Conservation (phyloP, 2,329 filamentous ascomycete genomes). For the Pseudopithomyces maydicus region DNA sequence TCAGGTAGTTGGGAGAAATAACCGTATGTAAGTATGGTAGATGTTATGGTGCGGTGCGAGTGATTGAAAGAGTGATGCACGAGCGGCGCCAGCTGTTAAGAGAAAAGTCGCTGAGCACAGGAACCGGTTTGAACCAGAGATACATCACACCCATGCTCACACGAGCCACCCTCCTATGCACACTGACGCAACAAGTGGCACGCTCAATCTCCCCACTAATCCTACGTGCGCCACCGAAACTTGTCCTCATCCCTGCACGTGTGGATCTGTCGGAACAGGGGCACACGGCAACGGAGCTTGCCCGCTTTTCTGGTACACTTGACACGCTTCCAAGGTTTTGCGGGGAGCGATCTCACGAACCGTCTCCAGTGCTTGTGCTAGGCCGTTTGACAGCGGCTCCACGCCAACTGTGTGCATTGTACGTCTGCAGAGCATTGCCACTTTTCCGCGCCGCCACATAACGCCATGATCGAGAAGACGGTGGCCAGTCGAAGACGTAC, state of each 20-base stretch:
- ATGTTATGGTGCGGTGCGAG: constrained; percentile 21
- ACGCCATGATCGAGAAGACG: not conserved
- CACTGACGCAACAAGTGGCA: constrained; percentile 45
- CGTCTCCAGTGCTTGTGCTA: not conserved
- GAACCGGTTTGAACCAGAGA: constrained; percentile 45
- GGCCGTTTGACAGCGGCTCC: not conserved
- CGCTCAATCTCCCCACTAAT: constrained; percentile 29
- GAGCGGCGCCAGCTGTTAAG: constrained; percentile 38
- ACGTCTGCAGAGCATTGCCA: not conserved
- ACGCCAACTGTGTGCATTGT: too few relatives aligned
- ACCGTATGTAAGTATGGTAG: not conserved
- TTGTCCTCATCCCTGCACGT: constrained; percentile 35
- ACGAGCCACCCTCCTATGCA: constrained; percentile 43
- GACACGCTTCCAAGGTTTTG: constrained; percentile 10
- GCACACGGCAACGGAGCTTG: constrained; percentile 4
- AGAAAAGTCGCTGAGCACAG: constrained; percentile 31
- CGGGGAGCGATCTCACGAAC: not conserved
- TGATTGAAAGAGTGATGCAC: constrained; percentile 23
- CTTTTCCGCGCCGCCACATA: not conserved
- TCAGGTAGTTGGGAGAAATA: constrained; percentile 12
- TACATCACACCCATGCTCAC: constrained; percentile 37
- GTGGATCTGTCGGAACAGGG: constrained; percentile 13
- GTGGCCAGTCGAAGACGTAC: too few relatives aligned
- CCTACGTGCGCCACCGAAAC: constrained; percentile 31
- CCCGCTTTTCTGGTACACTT: not conserved